Base-by-base conservation (phyloP, 1,139 yeast species). In the Sugiyamaella paludigena region DNA sequence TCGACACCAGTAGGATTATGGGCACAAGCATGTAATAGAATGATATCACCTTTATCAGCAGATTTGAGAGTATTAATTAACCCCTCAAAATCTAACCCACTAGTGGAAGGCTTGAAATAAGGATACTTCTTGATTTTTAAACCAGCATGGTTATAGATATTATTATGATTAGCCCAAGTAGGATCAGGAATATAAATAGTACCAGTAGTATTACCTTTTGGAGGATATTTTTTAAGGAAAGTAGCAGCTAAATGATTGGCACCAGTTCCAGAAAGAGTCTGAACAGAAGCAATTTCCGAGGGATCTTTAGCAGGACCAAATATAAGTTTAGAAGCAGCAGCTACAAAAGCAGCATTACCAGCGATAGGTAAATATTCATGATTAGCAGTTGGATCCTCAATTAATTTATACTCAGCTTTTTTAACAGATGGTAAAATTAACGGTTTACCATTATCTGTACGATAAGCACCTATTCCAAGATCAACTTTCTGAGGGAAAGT, bases 1-100 rank as follows among this genome's bases (percentile, higher is more conserved):
- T 91, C 98, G 55, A 91, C 81, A 31, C 97, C 98, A 11, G 97
- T 91, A 36, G 98, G 98, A 71, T 91, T 91, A 74, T 91, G 98
- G 62, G 97, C 94, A 65, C 97, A 89, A 5, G 96, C 95, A 70
- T 91, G 98, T 53, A 91, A 76, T 49, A 91, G 72, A 33, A 91
- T 83, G 53, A 87, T 78, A 32, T 68, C 72, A 41, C 70, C 70
- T 37, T 36, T 46, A 26, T 47, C 7, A 32, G 74, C 70, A 30
- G 56, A 52, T 36, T 56, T 58, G 36, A 73, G 60, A 7, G 69
- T 52, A 7, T 46, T 45, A 36, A 71, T 43, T 59, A 73, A 54
- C 16, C 68, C 73, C 10, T 76, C 71, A 56, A 85, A 68, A 65
- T 84, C 83, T 60, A 87, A 75, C 4, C 81, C 73, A 63, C 83